phyloP scores from a whole-genome alignment of 192 early-diverging fungal species.

The Rhizoclosmatium sp. region DNA sequence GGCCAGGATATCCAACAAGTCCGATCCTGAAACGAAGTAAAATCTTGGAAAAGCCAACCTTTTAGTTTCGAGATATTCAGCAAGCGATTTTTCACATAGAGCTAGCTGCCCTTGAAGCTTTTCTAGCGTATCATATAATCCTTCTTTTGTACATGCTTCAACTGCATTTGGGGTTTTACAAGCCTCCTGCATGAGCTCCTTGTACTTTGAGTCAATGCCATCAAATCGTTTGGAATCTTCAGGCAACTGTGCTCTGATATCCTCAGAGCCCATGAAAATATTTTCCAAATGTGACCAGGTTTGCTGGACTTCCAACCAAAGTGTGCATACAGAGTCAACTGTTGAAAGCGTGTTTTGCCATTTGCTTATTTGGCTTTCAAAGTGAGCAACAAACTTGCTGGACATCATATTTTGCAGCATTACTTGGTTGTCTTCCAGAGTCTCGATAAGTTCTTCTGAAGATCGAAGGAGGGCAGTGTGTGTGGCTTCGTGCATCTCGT shows the following conservation, averaged over 20 bases:
- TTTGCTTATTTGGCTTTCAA: constrained; percentile 69
- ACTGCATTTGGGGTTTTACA: constrained; percentile 67
- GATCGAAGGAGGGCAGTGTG: constrained; percentile 58
- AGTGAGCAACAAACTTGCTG: constrained; percentile 70
- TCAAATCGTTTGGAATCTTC: constrained; percentile 73
- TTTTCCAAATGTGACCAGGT: constrained; percentile 73
- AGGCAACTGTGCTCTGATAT: constrained; percentile 69
- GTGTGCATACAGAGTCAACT: constrained; percentile 63
- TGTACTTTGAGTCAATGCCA: constrained; percentile 65
- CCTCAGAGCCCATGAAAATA: constrained; percentile 74
- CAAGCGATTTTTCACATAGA: constrained; percentile 72
- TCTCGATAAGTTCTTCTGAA: constrained; percentile 72
- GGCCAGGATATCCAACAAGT: constrained; percentile 70
- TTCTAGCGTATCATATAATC: constrained; percentile 63
- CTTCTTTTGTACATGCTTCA: constrained; percentile 65
- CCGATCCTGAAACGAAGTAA: constrained; percentile 71
- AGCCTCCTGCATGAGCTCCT: constrained; percentile 64
- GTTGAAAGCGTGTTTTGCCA: constrained; percentile 70
- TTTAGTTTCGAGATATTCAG: constrained; percentile 73
- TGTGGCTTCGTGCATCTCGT: constrained; percentile 65
- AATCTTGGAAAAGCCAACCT: constrained; percentile 70
- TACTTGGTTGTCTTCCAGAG: constrained; percentile 73
- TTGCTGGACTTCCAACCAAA: constrained; percentile 73
- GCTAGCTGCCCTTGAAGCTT: constrained; percentile 64
- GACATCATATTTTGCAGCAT: constrained; percentile 77